These are phyloP conservation scores for Penicillium ucsense DNA, from an alignment of 495 filamentous ascomycete species.

Conservation along the genomic window DNA sequence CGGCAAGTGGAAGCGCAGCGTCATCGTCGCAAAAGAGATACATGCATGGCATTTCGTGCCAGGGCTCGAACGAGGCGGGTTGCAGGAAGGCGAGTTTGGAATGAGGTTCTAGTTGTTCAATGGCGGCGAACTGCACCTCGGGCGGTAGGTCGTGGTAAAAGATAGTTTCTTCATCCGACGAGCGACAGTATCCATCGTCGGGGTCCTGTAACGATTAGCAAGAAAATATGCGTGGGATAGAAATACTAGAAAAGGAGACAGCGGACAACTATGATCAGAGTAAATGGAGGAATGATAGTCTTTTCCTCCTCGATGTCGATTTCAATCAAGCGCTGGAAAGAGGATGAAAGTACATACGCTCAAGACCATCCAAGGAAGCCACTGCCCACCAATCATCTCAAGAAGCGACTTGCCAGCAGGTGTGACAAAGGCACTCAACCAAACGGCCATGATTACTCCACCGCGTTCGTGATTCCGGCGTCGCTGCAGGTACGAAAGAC, in stretches of 20 bases:
- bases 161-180: constrained; percentile 3
- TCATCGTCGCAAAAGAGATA: constrained; percentile 42
- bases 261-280: too few species aligned
- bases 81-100: constrained; percentile 8
- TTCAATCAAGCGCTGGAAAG: neutral
- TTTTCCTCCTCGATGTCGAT: too few species aligned
- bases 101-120: constrained; percentile 11
- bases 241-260: neutral
- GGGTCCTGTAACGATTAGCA: neutral
- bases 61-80: constrained; percentile 30
- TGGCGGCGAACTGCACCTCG: constrained; percentile 9
- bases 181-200: constrained; percentile 10
- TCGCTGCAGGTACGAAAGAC: constrained; percentile 25
- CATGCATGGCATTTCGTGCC: constrained; percentile 35
- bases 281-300: too few species aligned
- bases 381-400: constrained; percentile 12
- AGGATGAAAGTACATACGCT: constrained; percentile 1
- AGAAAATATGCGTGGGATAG: neutral
- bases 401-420: constrained; percentile 14
- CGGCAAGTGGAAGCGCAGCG: constrained; percentile 17
- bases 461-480: constrained; percentile 18
- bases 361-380: constrained; percentile 12
- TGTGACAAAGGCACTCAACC: constrained; percentile 25
- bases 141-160: constrained; percentile 20
- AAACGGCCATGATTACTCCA: constrained; percentile 33